A percentile compares a stretch with the other conserved stretches of the same genome.
phyloP scores from a whole-genome alignment of 2,329 filamentous ascomycete genomes.

The Ascocoryne sarcoides region DNA sequence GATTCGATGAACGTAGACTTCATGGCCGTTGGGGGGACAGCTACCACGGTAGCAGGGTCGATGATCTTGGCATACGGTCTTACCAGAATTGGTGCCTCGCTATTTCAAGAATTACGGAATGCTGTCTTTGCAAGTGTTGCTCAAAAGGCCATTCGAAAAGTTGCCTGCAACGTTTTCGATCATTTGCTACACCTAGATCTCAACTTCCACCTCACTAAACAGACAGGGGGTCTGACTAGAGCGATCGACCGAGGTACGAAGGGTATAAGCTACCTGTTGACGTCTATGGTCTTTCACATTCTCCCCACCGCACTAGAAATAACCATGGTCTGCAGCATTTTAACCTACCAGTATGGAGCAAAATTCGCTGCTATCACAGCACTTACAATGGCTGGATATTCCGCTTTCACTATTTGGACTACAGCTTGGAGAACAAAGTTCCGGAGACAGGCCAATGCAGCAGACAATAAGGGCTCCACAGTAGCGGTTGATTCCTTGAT shows the following conservation, averaged over 20 bases:
- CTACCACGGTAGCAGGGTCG: conserved; percentile 77
- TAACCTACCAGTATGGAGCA: conserved; percentile 91
- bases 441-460: conserved; percentile 86
- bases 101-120: conserved; percentile 91
- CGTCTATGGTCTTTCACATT: conserved; percentile 97
- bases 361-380: conserved; percentile 89
- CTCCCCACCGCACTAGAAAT: conserved; percentile 92
- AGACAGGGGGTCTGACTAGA: conserved; percentile 87
- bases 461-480: conserved; percentile 90
- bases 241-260: conserved; percentile 97
- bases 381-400: conserved; percentile 85
- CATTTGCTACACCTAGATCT: conserved; percentile 84
- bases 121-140: conserved; percentile 95
- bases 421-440: conserved; percentile 98
- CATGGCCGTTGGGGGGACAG: conserved; percentile 75
- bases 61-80: conserved; percentile 91
- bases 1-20: conserved; percentile 98
- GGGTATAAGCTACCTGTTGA: conserved; percentile 93
- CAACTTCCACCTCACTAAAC: conserved; percentile 86
- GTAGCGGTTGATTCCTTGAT: conserved; percentile 94
- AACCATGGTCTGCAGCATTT: conserved; percentile 86
- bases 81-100: conserved; percentile 76
- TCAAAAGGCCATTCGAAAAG: conserved; percentile 87
- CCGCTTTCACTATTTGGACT: conserved; percentile 93
- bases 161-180: conserved; percentile 86